Conservation (phyloP, 140 eudicot genomes). For the Cichorium intybus region DNA sequence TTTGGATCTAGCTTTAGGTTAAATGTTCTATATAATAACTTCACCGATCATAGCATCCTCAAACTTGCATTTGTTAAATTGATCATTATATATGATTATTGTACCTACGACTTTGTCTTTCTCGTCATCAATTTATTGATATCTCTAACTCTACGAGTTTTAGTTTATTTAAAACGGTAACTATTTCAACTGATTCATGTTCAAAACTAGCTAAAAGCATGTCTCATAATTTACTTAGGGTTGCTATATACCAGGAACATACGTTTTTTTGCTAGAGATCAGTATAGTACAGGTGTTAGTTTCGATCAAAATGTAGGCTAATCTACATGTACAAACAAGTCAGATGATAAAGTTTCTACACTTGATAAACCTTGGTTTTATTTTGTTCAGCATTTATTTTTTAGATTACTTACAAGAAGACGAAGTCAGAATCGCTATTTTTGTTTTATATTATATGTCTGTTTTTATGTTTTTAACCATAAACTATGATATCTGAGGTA, state of each 20-base stretch:
- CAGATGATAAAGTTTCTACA: background rate
- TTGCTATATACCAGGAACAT: background rate
- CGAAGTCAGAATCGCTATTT: background rate
- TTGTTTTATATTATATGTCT: background rate
- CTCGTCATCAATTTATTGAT: background rate
- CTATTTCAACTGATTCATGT: background rate
- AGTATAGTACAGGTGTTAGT: background rate
- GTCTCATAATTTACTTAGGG: background rate
- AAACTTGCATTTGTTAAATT: constrained; percentile 7
- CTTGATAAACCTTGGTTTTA: background rate
- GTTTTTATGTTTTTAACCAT: background rate
- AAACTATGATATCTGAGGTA: constrained; percentile 13
- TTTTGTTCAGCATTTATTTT: background rate
- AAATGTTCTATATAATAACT: background rate
- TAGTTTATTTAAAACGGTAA: background rate
- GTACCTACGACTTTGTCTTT: background rate
- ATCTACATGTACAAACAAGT: background rate
- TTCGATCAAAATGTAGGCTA: background rate
- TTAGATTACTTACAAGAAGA: background rate
- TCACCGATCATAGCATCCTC: background rate
- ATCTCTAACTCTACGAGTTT: background rate
- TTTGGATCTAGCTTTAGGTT: background rate
- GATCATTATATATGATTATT: background rate
- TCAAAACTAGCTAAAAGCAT: constrained; percentile 13
- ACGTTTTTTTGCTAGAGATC: background rate